Percentiles rank a stretch among this genome's conserved stretches.
phyloP scores from a whole-genome alignment of 2,329 filamentous ascomycete genomes.

The Apiospora sp. region DNA sequence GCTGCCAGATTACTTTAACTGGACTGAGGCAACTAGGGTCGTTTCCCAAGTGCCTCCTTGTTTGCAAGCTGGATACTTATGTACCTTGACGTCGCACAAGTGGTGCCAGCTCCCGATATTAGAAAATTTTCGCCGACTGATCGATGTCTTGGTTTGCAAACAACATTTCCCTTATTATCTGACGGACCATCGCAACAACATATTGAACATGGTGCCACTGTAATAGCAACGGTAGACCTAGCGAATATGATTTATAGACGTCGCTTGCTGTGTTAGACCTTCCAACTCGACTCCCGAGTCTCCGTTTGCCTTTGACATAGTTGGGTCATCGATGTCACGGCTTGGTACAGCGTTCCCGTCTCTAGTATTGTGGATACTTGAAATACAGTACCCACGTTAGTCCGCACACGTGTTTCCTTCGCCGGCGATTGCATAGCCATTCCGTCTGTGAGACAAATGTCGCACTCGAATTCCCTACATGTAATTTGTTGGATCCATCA shows the following conservation, averaged over 20 bases:
- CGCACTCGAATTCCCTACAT: too few relatives aligned
- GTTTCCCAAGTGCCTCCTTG: too few relatives aligned
- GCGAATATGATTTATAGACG: not conserved
- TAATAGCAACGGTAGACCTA: too few relatives aligned
- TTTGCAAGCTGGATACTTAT: not conserved
- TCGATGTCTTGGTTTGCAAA: not conserved
- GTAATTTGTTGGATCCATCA: too few relatives aligned
- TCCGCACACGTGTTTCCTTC: not conserved
- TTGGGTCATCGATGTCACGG: not conserved
- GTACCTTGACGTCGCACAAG: not conserved
- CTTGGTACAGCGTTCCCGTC: not conserved
- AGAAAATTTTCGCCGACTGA: not conserved
- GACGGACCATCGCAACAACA: not conserved
- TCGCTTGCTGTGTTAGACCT: not conserved
- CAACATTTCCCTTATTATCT: not conserved
- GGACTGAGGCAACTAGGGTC: too few relatives aligned
- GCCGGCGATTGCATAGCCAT: not conserved
- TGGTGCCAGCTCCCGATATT: not conserved
- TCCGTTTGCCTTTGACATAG: not conserved
- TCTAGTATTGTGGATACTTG: not conserved
- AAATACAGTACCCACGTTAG: not conserved
- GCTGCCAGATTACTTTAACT: not conserved
- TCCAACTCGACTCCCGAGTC: not conserved
- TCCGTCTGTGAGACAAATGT: too few relatives aligned
- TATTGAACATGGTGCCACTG: not conserved